Percentiles rank a stretch among this genome's conserved stretches.
Conservation (phyloP, 352 stramenopile genomes). For the Globisporangium rhizosaccharum region DNA sequence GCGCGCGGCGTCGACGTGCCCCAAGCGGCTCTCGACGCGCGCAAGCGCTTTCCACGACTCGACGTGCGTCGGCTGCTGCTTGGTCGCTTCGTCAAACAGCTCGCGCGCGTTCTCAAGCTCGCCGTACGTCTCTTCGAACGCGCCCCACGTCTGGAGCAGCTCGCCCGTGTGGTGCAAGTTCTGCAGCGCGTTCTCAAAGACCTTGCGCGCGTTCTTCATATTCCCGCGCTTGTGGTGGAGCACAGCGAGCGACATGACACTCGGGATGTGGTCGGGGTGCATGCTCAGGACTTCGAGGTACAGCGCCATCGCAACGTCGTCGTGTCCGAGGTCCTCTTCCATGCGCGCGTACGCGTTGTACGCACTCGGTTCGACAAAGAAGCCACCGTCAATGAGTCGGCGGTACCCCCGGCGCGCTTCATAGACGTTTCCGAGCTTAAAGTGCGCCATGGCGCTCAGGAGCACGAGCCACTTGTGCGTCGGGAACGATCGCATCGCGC, state of each 20-base stretch:
- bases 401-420: slow-evolving; percentile 64
- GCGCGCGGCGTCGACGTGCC: slow-evolving; percentile 56
- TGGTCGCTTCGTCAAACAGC: slow-evolving; percentile 68
- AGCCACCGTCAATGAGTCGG: slow-evolving; percentile 62
- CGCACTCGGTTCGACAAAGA: slow-evolving; percentile 64
- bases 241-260: slow-evolving; percentile 70
- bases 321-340: slow-evolving; percentile 74
- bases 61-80: slow-evolving; percentile 51
- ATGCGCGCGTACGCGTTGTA: slow-evolving; percentile 85
- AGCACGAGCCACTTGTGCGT: slow-evolving; percentile 83
- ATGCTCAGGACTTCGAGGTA: slow-evolving; percentile 58
- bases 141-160: slow-evolving; percentile 62
- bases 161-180: slow-evolving; percentile 50
- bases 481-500: slow-evolving; percentile 56
- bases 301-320: slow-evolving; percentile 52
- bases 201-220: slow-evolving; percentile 39
- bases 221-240: slow-evolving; percentile 50
- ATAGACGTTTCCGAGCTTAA: slow-evolving; percentile 76
- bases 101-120: slow-evolving; percentile 66
- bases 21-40: slow-evolving; percentile 53
- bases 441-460: slow-evolving; percentile 68
- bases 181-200: slow-evolving; percentile 62
- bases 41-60: slow-evolving; percentile 69
- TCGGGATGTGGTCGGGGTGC: slow-evolving; percentile 67
- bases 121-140: slow-evolving; percentile 71